These are phyloP conservation scores for Nicotiana paniculata DNA, from an alignment of 257 asterid species.

Conservation along the genomic window DNA sequence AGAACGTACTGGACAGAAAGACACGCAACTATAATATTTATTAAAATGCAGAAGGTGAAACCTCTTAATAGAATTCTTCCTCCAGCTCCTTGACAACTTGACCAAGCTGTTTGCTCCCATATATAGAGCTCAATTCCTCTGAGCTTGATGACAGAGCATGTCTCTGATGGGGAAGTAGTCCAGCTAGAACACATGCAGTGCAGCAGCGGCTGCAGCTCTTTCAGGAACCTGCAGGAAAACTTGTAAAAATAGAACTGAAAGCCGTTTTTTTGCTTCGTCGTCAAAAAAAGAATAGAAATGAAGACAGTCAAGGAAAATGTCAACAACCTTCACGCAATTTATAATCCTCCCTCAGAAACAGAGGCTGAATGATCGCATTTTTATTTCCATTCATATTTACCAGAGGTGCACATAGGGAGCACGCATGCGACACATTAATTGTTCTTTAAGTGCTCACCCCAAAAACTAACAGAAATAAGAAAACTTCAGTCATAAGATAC, in stretches of 20 bases:
- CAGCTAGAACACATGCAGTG: constrained; percentile 92
- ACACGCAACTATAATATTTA: neutral
- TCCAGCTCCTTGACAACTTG: constrained; percentile 68
- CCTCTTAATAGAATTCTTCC: constrained; percentile 91
- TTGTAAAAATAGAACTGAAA: neutral
- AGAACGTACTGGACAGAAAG: constrained; percentile 11
- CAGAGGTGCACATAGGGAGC: neutral
- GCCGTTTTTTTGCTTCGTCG: neutral
- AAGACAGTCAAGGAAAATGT: neutral
- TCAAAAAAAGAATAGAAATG: neutral
- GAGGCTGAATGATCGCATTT: neutral
- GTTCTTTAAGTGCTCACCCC: neutral
- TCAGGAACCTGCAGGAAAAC: constrained; percentile 67
- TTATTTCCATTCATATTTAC: neutral
- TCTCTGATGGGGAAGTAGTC: constrained; percentile 88
- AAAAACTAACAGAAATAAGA: neutral
- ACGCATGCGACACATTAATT: neutral
- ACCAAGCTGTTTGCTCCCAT: constrained; percentile 56
- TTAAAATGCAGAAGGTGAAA: constrained; percentile 22
- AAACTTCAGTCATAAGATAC: neutral
- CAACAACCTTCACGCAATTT: neutral
- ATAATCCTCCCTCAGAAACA: neutral
- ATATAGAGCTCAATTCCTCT: constrained; percentile 73
- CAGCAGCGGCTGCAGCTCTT: constrained; percentile 97
- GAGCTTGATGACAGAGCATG: constrained; percentile 72